Conservation (phyloP, 768 basidiomycete species). For the Dendrothele bispora region DNA sequence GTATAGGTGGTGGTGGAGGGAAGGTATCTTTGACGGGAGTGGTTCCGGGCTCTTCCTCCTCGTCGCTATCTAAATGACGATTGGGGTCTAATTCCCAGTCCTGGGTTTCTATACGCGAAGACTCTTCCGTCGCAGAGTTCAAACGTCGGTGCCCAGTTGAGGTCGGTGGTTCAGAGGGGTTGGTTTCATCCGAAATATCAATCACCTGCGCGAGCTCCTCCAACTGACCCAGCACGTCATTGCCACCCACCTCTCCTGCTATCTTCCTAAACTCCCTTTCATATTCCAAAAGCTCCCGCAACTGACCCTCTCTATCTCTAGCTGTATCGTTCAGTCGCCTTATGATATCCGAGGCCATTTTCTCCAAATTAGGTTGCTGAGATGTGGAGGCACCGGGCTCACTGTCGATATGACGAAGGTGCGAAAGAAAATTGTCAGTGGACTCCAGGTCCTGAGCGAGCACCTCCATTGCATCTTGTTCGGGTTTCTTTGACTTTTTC, state of each 20-base stretch:
- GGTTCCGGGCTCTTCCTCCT: conserved; percentile 43
- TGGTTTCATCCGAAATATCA: conserved; percentile 40
- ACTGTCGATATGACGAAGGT: conserved; percentile 72
- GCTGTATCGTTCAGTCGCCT: conserved; percentile 72
- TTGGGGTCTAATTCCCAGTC: conserved; percentile 68
- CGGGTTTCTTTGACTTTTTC: conserved; percentile 26
- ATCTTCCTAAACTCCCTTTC: conserved; percentile 81
- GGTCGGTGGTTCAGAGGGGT: conserved; percentile 19
- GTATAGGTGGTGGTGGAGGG: conserved; percentile 45
- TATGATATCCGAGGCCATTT: conserved; percentile 72
- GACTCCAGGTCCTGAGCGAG: conserved; percentile 73
- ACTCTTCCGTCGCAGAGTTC: conserved; percentile 28
- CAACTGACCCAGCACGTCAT: conserved; percentile 65
- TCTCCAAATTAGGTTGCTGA: conserved; percentile 56
- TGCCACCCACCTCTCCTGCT: conserved; percentile 76
- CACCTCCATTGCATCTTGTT: conserved; percentile 68
- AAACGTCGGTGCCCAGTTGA: conserved; percentile 21
- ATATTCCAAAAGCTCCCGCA: conserved; percentile 72
- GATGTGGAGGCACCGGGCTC: conserved; percentile 26
- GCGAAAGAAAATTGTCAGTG: conserved; percentile 73
- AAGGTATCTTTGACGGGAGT: conserved; percentile 62
- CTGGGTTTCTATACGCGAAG: conserved; percentile 29
- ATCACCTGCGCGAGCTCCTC: conserved; percentile 57
- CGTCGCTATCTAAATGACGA: conserved; percentile 40
- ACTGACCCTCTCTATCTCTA: conserved; percentile 77